Evolutionary conservation across 1,284 basidiomycete species (phyloP).

Genomic region (Ustilago loliicola): DNA sequence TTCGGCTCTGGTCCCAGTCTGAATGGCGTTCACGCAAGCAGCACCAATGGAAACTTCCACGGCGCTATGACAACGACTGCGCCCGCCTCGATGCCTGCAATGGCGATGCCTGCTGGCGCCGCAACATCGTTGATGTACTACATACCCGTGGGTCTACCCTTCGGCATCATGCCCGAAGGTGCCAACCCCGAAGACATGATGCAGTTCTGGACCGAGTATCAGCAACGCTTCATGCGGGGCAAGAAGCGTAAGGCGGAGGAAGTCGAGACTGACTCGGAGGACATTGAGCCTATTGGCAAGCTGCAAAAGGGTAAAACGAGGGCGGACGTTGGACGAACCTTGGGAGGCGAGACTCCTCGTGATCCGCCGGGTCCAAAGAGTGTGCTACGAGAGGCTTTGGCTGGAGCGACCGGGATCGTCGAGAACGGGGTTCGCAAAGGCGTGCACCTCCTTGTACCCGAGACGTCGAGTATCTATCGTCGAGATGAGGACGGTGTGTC

Average conservation of each 20-base stretch:
- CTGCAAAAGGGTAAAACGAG: slow-evolving; percentile 40
- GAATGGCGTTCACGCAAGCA: slow-evolving; percentile 29
- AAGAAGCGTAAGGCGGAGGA: slow-evolving; percentile 50
- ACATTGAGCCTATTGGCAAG: slow-evolving; percentile 51
- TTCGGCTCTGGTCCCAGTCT: slow-evolving; percentile 24
- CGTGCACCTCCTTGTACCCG: slow-evolving; percentile 42
- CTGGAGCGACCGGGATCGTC: slow-evolving; percentile 34
- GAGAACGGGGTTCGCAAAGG: slow-evolving; percentile 46
- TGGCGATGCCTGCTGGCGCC: slow-evolving; percentile 15
- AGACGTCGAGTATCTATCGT: slow-evolving; percentile 48
- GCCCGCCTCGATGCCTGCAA: slow-evolving; percentile 10
- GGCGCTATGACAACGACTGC: slow-evolving; percentile 11
- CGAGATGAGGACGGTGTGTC: slow-evolving; percentile 74
- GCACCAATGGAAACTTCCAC: slow-evolving; percentile 20
- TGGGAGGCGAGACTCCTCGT: slow-evolving; percentile 79
- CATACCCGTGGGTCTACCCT: slow-evolving; percentile 38
- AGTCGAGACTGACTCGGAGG: slow-evolving; percentile 34
- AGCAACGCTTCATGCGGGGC: slow-evolving; percentile 45
- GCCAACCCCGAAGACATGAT: slow-evolving; percentile 49
- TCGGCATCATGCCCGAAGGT: slow-evolving; percentile 53
- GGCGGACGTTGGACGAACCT: slow-evolving; percentile 73
- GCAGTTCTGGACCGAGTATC: slow-evolving; percentile 54
- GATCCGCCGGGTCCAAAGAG: slow-evolving; percentile 74
- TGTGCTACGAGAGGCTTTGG: slow-evolving; percentile 72
- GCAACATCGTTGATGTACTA: slow-evolving; percentile 41